phyloP scores from a whole-genome alignment of 2,329 filamentous ascomycete genomes.

The Arthroderma sp. region DNA sequence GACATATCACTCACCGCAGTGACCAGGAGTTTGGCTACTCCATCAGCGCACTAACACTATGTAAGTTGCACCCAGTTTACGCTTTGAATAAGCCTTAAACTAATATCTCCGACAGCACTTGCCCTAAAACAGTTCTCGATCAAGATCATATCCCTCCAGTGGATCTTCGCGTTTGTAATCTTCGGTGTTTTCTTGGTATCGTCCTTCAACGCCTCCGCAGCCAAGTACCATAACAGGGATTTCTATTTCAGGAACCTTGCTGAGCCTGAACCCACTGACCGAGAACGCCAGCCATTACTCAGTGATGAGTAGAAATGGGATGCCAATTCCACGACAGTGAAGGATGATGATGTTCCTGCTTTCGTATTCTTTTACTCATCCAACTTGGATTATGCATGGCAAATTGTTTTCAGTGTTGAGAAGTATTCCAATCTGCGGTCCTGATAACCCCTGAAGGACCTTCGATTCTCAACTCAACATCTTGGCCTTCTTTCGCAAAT shows the following conservation, averaged over 20 bases:
- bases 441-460: no score
- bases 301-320: slow-evolving; percentile 18
- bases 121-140: slow-evolving; percentile 64
- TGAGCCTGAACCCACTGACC: slow-evolving; percentile 31
- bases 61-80: slow-evolving; percentile 31
- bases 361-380: no score
- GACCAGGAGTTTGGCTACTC: slow-evolving; percentile 68
- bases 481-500: no score
- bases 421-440: no score
- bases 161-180: slow-evolving; percentile 83
- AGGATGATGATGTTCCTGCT: no score
- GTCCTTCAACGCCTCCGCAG: slow-evolving; percentile 38
- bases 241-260: slow-evolving; percentile 22
- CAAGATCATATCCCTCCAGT: slow-evolving; percentile 67
- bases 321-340: no score
- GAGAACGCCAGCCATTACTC: slow-evolving; percentile 42
- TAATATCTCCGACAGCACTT: slow-evolving; percentile 35
- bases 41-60: slow-evolving; percentile 57
- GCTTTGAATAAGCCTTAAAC: slow-evolving; percentile 6
- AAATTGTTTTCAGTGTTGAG: no score
- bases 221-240: slow-evolving; percentile 24
- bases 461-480: no score
- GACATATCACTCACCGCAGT: slow-evolving; percentile 63
- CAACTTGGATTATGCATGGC: no score
- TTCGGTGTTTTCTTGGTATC: slow-evolving; percentile 60